Base-by-base conservation (phyloP, 345 rosid genomes). In the Noccaea caerulescens region DNA sequence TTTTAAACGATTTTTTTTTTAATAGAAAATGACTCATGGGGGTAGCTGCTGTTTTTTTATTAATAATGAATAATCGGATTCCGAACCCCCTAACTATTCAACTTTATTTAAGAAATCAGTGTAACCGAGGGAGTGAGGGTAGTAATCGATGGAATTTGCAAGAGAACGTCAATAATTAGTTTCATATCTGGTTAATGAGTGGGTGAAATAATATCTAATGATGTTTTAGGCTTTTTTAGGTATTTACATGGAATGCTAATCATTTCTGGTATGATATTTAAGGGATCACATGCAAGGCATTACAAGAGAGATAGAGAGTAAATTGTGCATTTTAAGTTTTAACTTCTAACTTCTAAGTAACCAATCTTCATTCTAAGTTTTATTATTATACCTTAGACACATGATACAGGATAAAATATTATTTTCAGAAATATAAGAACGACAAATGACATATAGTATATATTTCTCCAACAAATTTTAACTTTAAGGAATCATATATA, bases 221-320 rank as follows among this genome's bases (percentile, higher is more conserved):
- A 54, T 68, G 56, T 8, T 34, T 11, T 56, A 38, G 1, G 10
- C 45, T 47, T 30, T 30, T 65, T 46, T 45, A 49, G 7, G 9
- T 25, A 65, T 54, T 20, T 43, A 6, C 38, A 36, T 63, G 34
- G 65, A 46, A 27, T 56, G 44, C 55, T 66, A 66, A 73, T 66
- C 72, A 72, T 34, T 30, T 63, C 56, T 56, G 12, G 25, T 47
- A 8, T 56, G 14, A 45, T 37, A 45, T 36, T 43, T 13, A 7
- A 37, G 64, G 16, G 4, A 34, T 50, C 77, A 73, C 77, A 66
- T 66, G 72, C 72, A 58, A 41, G 50, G 72, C 62, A 73, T 38
- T 64, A 30, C 25, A 25, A 25, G 38, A 32, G 11, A 25, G 2
- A 9, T 11, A 8, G 1, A 42, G 7, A 50, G 14, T 50, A 10